Evolutionary conservation across 208 protist genomes (phyloP), one percentile per base, ranked within the genome.

Genomic region (Leishmania braziliensis): DNA sequence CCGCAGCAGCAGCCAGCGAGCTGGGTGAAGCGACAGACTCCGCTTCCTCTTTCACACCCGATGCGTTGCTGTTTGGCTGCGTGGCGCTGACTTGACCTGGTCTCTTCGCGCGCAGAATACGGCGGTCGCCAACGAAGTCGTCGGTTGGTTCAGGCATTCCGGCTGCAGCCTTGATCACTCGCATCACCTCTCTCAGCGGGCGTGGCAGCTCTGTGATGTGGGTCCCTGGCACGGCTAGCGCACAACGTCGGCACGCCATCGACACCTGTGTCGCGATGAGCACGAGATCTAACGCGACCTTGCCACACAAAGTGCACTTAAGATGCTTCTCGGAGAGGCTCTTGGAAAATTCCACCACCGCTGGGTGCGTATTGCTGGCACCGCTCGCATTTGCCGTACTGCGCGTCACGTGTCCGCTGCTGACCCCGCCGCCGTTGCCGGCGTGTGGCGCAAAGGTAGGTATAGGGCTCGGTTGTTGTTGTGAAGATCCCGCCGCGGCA

Each of bases 161-260:
- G 14, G 73, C 54, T 2, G 60, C 70, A 53, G 72, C 81, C 56
- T 83, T 65, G 36, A 87, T 29, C 36, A 66, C 73, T 26, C 75
- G 77, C 53, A 90, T 56, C 14, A 75, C 60, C 18, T 75, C 80
- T 20, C 80, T 29, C 58, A 95, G 46, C 23, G 82, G 66, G 5
- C 72, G 43, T 23, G 91, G 91, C 51, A 95, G 73, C 76, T 95
- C 89, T 14, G 76, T 36, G 70, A 84, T 48, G 4, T 60, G 33
- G 18, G 80, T 82, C 18, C 84, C 80, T 26, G 65, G 51, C 63
- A 84, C 33, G 69, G 75, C 50, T 23, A 84, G 51, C 2, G 86
- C 84, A 75, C 93, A 96, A 20, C 73, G 66, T 12, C 88, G 86
- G 83, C 93, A 96, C 39, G 80, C 81, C 46, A 96, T 39, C 36